Evolutionary conservation across 176 grass and related monocot species (phyloP).

Genomic region (Chloris gayana): DNA sequence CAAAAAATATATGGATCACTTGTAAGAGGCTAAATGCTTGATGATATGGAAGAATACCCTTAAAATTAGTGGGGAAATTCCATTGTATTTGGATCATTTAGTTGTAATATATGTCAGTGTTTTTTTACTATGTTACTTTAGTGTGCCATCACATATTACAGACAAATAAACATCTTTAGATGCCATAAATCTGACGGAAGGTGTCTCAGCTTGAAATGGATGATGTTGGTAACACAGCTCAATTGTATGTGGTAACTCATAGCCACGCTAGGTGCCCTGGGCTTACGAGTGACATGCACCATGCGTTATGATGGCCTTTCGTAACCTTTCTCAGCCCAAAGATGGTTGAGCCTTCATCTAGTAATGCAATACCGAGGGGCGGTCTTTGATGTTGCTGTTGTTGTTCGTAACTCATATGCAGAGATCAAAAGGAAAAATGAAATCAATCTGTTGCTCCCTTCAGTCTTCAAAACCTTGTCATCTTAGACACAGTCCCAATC

Average conservation of each 20-base stretch:
- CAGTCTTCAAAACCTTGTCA: too few relatives aligned
- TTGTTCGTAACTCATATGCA: neutral
- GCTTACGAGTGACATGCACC: too few relatives aligned
- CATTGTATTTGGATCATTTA: neutral
- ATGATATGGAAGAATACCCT: too few relatives aligned
- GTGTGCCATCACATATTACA: neutral
- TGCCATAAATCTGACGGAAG: slow-evolving; percentile 7
- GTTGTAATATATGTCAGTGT: neutral
- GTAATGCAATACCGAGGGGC: too few relatives aligned
- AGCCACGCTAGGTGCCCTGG: too few relatives aligned
- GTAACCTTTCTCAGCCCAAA: too few relatives aligned
- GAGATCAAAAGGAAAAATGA: neutral
- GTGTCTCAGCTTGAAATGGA: neutral
- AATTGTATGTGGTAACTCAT: neutral
- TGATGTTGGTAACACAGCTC: neutral
- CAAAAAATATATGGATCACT: neutral
- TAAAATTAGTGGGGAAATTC: neutral
- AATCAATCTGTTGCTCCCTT: too few relatives aligned
- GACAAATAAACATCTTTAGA: slow-evolving; percentile 23
- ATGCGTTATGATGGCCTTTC: too few relatives aligned
- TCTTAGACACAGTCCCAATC: too few relatives aligned
- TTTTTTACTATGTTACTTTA: slow-evolving; percentile 4
- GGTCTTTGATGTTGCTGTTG: too few relatives aligned
- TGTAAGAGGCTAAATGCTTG: neutral
- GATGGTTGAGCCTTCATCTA: too few relatives aligned